Evolutionary conservation across 2,329 filamentous ascomycete genomes (phyloP), one percentile per base, ranked within the genome.

Genomic region (Blastomyces emzantsi): DNA sequence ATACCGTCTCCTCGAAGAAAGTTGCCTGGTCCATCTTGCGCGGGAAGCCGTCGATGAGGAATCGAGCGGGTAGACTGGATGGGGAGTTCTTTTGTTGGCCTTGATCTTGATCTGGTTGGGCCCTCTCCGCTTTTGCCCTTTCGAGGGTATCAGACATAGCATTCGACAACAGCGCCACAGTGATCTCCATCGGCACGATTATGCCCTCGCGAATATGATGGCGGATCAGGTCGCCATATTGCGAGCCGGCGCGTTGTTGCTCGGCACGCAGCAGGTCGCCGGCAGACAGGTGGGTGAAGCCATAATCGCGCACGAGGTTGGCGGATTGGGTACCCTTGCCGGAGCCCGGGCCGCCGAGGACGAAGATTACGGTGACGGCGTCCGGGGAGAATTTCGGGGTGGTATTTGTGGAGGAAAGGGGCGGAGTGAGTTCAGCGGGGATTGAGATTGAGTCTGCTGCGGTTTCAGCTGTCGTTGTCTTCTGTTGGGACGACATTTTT

Each of bases 281-380:
- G 0, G 94, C 94, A 3, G 89, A 94, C 45, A 99, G 86, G 78
- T 99, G 94, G 65, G 86, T 89, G 85, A 97, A 97, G 75, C 88
- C 87, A 76, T 96, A 95, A 76, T 94, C 86, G 56, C 85, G 80
- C 60, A 97, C 93, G 43, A 99, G 87, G 68, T 90, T 90, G 69
- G 86, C 85, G 81, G 93, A 97, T 78, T 99, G 93, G 2, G 94
- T 99, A 71, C 94, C 94, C 77, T 99, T 99, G 71, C 94, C 94
- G 67, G 92, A 90, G 68, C 94, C 94, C 17, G 94, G 94, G 2
- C 94, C 94, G 76, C 93, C 93, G 66, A 99, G 91, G 67, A 97
- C 91, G 81, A 96, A 97, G 76, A 99, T 81, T 64, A 97, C 92
- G n/a, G 91, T 94, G 41, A 95, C 90, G 65, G 92, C 82, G 86